phyloP scores from a whole-genome alignment of 148 eudicot genomes.

The Spergularia marina region DNA sequence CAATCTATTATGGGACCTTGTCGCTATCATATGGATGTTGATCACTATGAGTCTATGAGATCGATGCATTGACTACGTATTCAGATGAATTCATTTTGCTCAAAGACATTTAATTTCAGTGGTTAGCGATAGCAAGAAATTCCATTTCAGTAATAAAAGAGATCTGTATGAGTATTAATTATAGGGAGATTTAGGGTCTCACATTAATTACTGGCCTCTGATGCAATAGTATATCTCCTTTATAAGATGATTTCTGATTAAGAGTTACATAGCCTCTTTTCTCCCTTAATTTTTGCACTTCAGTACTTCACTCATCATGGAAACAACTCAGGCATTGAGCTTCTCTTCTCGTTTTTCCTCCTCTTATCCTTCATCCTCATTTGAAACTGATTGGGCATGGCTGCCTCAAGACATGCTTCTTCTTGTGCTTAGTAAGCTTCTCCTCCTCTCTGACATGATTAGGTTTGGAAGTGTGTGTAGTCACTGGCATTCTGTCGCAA shows the following conservation, averaged over 20 bases:
- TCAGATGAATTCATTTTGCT: background rate
- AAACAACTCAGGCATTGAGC: background rate
- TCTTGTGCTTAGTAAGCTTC: slow-evolving; percentile 17
- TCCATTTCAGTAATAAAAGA: background rate
- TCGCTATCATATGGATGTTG: background rate
- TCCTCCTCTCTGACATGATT: slow-evolving; percentile 14
- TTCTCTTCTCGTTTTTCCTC: background rate
- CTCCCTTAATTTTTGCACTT: background rate
- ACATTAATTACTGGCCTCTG: background rate
- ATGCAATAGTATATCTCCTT: background rate
- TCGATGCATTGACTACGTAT: background rate
- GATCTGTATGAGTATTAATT: background rate
- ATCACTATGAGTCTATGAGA: slow-evolving; percentile 6
- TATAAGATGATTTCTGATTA: background rate
- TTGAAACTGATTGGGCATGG: slow-evolving; percentile 14
- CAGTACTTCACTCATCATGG: slow-evolving; percentile 2
- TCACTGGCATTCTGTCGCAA: slow-evolving; percentile 8
- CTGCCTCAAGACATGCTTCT: slow-evolving; percentile 4
- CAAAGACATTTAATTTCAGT: background rate
- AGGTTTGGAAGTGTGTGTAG: slow-evolving; percentile 18
- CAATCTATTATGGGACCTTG: background rate
- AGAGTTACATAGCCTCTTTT: background rate
- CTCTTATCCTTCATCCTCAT: background rate
- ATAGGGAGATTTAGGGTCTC: slow-evolving; percentile 11
- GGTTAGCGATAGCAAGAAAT: background rate